Conservation (phyloP, 1,284 basidiomycete species). For the Ustilago curta region DNA sequence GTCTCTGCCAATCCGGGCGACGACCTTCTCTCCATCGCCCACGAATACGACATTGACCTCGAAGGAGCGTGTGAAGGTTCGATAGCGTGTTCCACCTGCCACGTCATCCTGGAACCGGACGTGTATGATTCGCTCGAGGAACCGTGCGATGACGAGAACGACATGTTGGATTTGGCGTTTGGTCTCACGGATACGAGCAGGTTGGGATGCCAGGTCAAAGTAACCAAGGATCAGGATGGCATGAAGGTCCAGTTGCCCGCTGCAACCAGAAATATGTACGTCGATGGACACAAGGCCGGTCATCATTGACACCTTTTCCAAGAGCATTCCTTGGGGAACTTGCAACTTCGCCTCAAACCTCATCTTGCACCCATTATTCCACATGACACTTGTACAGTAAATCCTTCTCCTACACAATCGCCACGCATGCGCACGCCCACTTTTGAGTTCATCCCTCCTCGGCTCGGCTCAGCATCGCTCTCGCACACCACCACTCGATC, state of each 20-base stretch:
- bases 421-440: too few species aligned
- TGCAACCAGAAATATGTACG: constrained; percentile 97
- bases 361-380: not conserved
- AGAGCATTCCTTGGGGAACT: too few species aligned
- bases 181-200: constrained; percentile 85
- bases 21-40: constrained; percentile 88
- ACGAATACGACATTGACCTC: constrained; percentile 96
- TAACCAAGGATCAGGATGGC: constrained; percentile 86
- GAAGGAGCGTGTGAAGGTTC: constrained; percentile 96
- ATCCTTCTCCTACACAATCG: too few species aligned
- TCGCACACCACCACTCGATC: too few species aligned
- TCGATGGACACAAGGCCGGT: constrained; percentile 74
- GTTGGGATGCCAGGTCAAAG: constrained; percentile 81
- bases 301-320: too few species aligned
- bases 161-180: constrained; percentile 97
- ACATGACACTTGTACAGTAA: too few species aligned
- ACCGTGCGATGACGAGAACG: constrained; percentile 92
- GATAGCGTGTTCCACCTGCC: constrained; percentile 97
- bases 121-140: constrained; percentile 87
- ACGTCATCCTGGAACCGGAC: constrained; percentile 86
- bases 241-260: constrained; percentile 87
- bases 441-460: too few species aligned
- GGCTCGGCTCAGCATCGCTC: too few species aligned
- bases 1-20: constrained; percentile 94
- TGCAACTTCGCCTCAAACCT: too few species aligned